Base-by-base conservation (phyloP, 441 rosid genomes). In the Adansonia gregorii region DNA sequence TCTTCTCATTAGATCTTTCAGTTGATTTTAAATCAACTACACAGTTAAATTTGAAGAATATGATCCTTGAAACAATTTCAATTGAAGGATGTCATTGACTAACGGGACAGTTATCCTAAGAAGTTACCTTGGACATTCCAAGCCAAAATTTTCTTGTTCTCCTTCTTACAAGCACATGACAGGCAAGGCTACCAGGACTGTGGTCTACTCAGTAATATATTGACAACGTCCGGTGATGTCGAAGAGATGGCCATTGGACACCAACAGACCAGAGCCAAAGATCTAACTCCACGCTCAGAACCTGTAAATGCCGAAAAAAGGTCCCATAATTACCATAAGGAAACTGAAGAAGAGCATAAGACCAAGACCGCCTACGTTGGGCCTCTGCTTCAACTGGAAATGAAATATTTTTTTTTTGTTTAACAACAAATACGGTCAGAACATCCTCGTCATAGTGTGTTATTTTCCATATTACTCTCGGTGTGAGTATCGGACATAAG, bases 261-360 rank as follows among this genome's bases (percentile, higher is more conserved):
- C 94, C 93, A 14, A 80, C 82, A 63, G 94, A 86, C 94, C 94
- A 90, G 19, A 92, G 92, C 97, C 94, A 90, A 78, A 92, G 94
- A 84, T 92, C 97, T 83, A 92, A 81, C 82, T 92, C 94, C 78
- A 87, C 84, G 73, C 92, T 90, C 52, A 87, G 83, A 76, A 91
- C 94, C 97, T 92, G 89, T 67, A 79, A 72, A 73, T 61, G 7
- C 6, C 27, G 6, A 35, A 71, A n/a, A 61, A 12, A 64, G 5
- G 81, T 20, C 31, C 12, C 27, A 58, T 56, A 14, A 69, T 65
- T 72, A 41, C 19, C 24, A 6, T 2, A n/a, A 58, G 72, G 43
- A 64, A 48, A 75, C n/a, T 5, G 8, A 3, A 39, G n/a, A 60
- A 55, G 22, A 5, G 60, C 60, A 15, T 14, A 55, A 12, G 60